A percentile compares a stretch with the other conserved stretches of the same genome.
Evolutionary conservation across 768 basidiomycete species (phyloP).

Genomic region (Mycena olivaceomarginata): DNA sequence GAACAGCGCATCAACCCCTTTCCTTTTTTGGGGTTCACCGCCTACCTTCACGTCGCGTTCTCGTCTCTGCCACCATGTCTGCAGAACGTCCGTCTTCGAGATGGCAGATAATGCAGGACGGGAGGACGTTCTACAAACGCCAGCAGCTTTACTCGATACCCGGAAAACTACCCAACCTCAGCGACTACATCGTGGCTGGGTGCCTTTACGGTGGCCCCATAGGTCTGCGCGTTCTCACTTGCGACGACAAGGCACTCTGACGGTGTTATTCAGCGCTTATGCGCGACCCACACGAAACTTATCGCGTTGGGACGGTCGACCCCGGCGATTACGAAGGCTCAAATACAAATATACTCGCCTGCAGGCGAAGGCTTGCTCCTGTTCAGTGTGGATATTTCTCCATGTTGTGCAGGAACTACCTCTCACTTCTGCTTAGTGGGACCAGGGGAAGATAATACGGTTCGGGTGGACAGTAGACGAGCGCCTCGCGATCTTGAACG

Average conservation of each 20-base stretch:
- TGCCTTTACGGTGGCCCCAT: constrained; percentile 93
- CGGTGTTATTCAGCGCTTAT: constrained; percentile 79
- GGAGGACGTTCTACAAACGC: constrained; percentile 90
- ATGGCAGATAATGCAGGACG: constrained; percentile 95
- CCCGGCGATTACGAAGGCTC: constrained; percentile 79
- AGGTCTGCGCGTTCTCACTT: constrained; percentile 67
- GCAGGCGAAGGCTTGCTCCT: constrained; percentile 84
- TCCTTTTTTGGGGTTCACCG: constrained; percentile 4
- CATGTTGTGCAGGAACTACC: constrained; percentile 36
- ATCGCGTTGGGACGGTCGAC: constrained; percentile 80
- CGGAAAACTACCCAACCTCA: constrained; percentile 86
- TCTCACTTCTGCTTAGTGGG: constrained; percentile 79
- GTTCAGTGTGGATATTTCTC: constrained; percentile 80
- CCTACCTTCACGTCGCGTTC: background rate
- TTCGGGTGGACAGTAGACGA: constrained; percentile 93
- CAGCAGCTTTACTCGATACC: constrained; percentile 90
- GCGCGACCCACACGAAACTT: constrained; percentile 87
- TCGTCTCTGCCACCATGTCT: constrained; percentile 18
- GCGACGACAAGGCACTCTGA: constrained; percentile 24
- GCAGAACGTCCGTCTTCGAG: constrained; percentile 83
- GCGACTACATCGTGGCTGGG: constrained; percentile 87
- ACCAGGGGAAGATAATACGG: constrained; percentile 86
- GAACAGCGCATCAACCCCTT: background rate
- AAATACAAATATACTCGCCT: constrained; percentile 92
- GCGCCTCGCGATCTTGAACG: constrained; percentile 88